Conservation (phyloP, 2,329 filamentous ascomycete genomes). For the Aspergillus aculeatus region DNA sequence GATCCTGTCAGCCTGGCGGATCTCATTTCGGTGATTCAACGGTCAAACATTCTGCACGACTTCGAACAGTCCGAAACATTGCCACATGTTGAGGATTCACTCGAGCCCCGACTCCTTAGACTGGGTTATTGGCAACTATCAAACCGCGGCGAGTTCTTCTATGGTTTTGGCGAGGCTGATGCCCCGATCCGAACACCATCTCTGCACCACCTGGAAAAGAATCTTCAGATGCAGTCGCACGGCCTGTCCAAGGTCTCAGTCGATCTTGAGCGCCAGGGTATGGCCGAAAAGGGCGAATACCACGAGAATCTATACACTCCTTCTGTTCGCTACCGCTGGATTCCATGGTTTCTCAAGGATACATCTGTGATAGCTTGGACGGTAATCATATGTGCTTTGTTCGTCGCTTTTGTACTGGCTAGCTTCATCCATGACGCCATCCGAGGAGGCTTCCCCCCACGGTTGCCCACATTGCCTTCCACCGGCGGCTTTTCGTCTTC, state of each 20-base stretch:
- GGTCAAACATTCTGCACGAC: conserved; percentile 73
- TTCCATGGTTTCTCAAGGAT: conserved; percentile 74
- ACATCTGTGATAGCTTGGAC: conserved; percentile 65
- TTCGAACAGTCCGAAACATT: conserved; percentile 69
- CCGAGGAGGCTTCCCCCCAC: conserved; percentile 68
- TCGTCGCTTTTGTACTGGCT: conserved; percentile 71
- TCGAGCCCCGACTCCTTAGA: conserved; percentile 61
- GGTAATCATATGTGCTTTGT: conserved; percentile 58
- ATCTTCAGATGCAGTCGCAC: conserved; percentile 29
- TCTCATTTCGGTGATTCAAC: conserved; percentile 71
- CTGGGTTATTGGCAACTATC: conserved; percentile 85
- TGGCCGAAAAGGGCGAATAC: conserved; percentile 43
- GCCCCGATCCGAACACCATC: conserved; percentile 48
- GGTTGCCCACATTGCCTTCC: conserved; percentile 61
- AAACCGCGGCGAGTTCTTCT: conserved; percentile 68
- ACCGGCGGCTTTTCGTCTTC: conserved; percentile 73
- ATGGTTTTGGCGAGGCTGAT: conserved; percentile 70
- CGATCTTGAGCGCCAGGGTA: conserved; percentile 40
- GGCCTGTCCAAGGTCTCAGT: conserved; percentile 35
- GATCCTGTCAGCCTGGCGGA: conserved; percentile 81
- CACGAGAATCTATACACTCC: conserved; percentile 54
- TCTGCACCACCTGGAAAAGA: conserved; percentile 32
- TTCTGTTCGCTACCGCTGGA: conserved; percentile 62
- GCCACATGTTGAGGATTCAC: conserved; percentile 44
- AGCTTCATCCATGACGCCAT: conserved; percentile 73